Evolutionary conservation across 305 asterid genomes (phyloP), one percentile per base, ranked within the genome.

Genomic region (Fraxinus ornus): DNA sequence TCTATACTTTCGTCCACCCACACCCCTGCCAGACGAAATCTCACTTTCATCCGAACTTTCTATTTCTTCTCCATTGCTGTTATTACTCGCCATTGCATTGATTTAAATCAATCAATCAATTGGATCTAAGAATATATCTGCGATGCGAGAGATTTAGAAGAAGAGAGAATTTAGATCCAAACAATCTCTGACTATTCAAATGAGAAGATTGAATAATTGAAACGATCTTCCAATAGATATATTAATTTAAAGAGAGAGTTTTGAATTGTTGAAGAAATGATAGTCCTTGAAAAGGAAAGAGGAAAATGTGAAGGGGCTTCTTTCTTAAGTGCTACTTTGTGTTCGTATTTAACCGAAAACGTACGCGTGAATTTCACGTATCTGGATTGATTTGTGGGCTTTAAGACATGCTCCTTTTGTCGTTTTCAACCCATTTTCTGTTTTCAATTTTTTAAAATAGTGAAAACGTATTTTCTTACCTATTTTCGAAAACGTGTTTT

Each of bases 1-100:
- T 71, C 89, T 84, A 86, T 95, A 95, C 89, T 90, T 92, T 75
- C 99, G 95, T 22, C 94, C 97, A 26, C 93, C 93, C 81, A 49
- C 78, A 79, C 95, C 96, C 78, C 90, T 80, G 79, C 89, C 89
- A 4, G 91, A 66, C 22, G 94, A 78, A 80, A 93, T 83, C 60
- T 90, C 96, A 85, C 88, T 88, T 47, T 90, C 92, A 36, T 92
- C 97, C n/a, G 87, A 79, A 35, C 86, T 75, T 80, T 91, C 96
- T 85, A 90, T 92, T 62, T 91, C 94, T 79, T 44, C 91, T 77
- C 88, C 97, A 85, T 86, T 85, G 37, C 85, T 83, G 37, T 85
- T 83, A 30, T 80, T 86, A 82, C 87, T 79, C 77, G 89, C 82
- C 94, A 90, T 90, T 89, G 92, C 89, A 89, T 89, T 83, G 79